These are phyloP conservation scores for Heterobasidion occidentale DNA, from an alignment of 1,284 basidiomycete genomes.

Conservation along the genomic window DNA sequence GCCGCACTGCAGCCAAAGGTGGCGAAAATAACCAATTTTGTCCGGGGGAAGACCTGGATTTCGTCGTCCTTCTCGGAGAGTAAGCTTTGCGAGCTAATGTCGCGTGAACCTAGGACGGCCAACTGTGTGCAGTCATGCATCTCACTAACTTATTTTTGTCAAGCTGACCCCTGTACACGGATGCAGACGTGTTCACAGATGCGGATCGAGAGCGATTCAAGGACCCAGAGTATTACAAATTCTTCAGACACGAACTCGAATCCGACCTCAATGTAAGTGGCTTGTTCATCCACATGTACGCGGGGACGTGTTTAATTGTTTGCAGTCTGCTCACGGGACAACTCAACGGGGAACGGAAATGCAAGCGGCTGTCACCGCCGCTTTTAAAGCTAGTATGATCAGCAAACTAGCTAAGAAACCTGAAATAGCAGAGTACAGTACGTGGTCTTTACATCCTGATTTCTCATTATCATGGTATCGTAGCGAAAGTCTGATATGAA, in stretches of 20 bases:
- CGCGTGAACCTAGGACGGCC: constrained; percentile 23
- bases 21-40: constrained; percentile 44
- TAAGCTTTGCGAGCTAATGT: constrained; percentile 29
- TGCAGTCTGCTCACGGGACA: constrained; percentile 35
- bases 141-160: neutral
- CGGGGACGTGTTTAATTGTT: neutral
- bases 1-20: constrained; percentile 50
- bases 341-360: constrained; percentile 36
- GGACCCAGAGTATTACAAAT: constrained; percentile 39
- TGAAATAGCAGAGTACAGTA: constrained; percentile 50
- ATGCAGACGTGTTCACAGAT: constrained; percentile 42
- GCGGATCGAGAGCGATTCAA: constrained; percentile 43
- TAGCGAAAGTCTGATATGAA: neutral
- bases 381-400: constrained; percentile 41
- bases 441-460: constrained; percentile 11
- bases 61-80: constrained; percentile 38
- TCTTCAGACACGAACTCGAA: constrained; percentile 45
- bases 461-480: neutral
- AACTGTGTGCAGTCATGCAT: constrained; percentile 32
- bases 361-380: constrained; percentile 29
- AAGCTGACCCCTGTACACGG: constrained; percentile 32
- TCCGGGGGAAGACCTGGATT: constrained; percentile 57
- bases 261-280: constrained; percentile 40
- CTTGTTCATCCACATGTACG: neutral
- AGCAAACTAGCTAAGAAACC: constrained; percentile 46